phyloP scores from a whole-genome alignment of 768 basidiomycete species.

The Lentinula detonsa region DNA sequence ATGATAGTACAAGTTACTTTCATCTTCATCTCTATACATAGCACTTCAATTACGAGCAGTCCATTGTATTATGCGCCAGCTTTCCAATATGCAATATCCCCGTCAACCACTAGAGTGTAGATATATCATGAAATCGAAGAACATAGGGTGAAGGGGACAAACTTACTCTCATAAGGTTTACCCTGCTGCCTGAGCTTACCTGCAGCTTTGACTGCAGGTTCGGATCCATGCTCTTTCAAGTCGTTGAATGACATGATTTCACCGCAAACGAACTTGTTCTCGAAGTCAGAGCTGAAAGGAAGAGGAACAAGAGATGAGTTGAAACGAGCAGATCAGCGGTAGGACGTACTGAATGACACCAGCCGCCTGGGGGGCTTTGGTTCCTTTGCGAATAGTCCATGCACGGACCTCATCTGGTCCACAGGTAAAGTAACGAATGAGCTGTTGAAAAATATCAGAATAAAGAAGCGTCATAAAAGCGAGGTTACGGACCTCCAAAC shows the following conservation, averaged over 20 bases:
- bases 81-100: constrained; percentile 93
- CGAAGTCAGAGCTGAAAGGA: constrained; percentile 76
- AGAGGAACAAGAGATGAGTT: not conserved
- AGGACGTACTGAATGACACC: constrained; percentile 89
- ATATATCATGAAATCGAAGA: not conserved
- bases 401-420: constrained; percentile 96
- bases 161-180: constrained; percentile 91
- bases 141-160: not conserved
- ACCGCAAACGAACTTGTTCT: constrained; percentile 96
- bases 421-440: constrained; percentile 96
- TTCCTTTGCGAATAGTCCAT: constrained; percentile 94
- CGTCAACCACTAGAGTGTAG: constrained; percentile 59
- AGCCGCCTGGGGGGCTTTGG: constrained; percentile 94
- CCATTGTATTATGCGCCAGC: constrained; percentile 40
- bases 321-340: not conserved
- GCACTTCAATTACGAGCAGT: too few species aligned
- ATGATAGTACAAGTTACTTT: too few species aligned
- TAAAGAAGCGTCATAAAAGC: not conserved
- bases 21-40: too few species aligned
- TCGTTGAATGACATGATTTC: constrained; percentile 95
- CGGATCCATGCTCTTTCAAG: constrained; percentile 86
- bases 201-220: constrained; percentile 87
- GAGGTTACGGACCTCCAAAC: constrained; percentile 64
- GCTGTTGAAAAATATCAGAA: constrained; percentile 30
- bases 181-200: constrained; percentile 95